Evolutionary conservation across 441 rosid species (phyloP), one percentile per base, ranked within the genome.

Genomic region (Populus tomentosa): DNA sequence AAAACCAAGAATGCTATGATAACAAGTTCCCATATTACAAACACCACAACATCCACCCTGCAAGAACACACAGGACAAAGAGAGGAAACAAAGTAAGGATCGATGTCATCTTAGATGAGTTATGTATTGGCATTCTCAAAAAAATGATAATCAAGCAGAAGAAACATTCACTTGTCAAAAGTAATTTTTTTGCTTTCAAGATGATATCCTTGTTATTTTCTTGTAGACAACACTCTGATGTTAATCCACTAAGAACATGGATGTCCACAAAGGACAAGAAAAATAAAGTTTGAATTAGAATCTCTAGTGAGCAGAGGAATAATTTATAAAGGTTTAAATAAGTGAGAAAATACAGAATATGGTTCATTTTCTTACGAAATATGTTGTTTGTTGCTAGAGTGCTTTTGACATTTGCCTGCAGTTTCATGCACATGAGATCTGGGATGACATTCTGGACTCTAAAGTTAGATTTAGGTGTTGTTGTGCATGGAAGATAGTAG

Each of bases 31-130:
- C 97, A 93, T 84, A 95, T 87, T 21, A 95, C 98, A 67, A 94
- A 94, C 63, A 90, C 83, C 80, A 89, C 93, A 10, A 89, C 98
- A 85, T 95, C 97, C 75, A 92, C 88, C 95, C 99, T 93, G 95
- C 87, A 86, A 67, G 35, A 70, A 84, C 68, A 18, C 5, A 67
- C 71, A 33, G 73, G 33, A 70, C 6, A 65, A 73, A 2, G 67
- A 65, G 24, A 67, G 74, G 75, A 28, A 50, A 1, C 14, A 70
- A 59, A 46, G 63, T 75, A 42, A 82, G 64, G 74, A 73, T 28
- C 20, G 30, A 67, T 61, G 33, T 71, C 59, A 62, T 30, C 24
- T 21, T 23, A 59, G 11, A 61, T 53, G 35, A 18, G 30, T 50
- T 62, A n/a, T 40, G 36, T 50, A 3, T 2, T 1, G 67, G 5